Evolutionary conservation across 2,329 filamentous ascomycete species (phyloP), one percentile per base, ranked within the genome.

Genomic region (Penicillium sp.): DNA sequence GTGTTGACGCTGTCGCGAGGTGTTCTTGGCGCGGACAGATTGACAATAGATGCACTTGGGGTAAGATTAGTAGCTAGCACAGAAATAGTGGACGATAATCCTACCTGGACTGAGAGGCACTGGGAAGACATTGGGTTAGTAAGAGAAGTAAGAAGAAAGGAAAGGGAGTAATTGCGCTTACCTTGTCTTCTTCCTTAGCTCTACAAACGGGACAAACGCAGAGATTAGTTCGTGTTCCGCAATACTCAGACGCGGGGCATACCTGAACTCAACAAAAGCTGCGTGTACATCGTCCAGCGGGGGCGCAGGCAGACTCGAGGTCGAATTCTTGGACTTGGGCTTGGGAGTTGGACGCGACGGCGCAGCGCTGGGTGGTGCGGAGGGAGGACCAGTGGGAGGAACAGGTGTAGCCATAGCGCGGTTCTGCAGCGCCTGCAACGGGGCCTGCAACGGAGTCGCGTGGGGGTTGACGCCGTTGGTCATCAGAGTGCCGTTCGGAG

Each of bases 1-100:
- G 62, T 79, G 77, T 57, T 79, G 77, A 34, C 77, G 75, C 61
- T 79, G 77, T 56, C 77, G 72, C 61, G 76, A 78, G n/a, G 77
- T 79, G 55, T 79, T 79, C 66, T 79, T 79, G 8, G 77, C 77
- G 61, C 77, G 72, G 44, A 79, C 75, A 63, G 78, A 76, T 58
- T 79, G 76, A 65, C 77, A 79, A 61, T 79, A 79, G 52, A 79
- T 79, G 59, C 77, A 79, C 69, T 18, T 18, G 18, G 18, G 18
- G 18, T 18, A 18, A 18, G 2, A 18, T 18, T 18, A 18, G 18
- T 18, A 18, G 18, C 18, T 18, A 18, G 18, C 18, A 18, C 18
- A 18, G 18, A 18, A 18, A 18, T 18, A 18, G 18, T 18, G 18
- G 18, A 18, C 18, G 18, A 18, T 18, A 18, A 18, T 18, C 18